Base-by-base conservation (phyloP, 768 basidiomycete species). In the Termitomyces heimii region DNA sequence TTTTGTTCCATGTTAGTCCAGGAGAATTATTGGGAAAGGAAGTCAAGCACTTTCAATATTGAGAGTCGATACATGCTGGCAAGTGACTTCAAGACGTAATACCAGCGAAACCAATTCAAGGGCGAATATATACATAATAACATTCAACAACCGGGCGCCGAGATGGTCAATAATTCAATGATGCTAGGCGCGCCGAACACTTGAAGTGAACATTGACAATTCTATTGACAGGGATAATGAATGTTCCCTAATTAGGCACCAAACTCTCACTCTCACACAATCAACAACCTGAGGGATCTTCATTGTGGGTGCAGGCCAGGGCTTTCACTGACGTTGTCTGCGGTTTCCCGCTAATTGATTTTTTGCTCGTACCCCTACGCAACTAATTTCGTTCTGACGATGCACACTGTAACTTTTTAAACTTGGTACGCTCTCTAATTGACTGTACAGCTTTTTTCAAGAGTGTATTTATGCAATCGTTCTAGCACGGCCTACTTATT, bases 201-300 rank as follows among this genome's bases (percentile, higher is more conserved):
- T 34, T 49, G 32, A n/a, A 47, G 32, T 26, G 26, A 51, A 52
- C 37, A 34, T 52, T 52, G 50, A 52, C 44, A 31, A 26, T 39
- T 8, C 12, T 26, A 26, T 28, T 52, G 51, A 52, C 51, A 52
- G 37, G 22, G 13, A 20, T 24, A 20, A 52, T 54, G 34, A 28
- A 50, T 50, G 12, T 46, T 54, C 51, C 60, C 60, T 51, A 53
- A 61, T 61, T 55, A 57, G 53, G 56, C 47, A 57, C 44, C 35
- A 32, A 12, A n/a, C 49, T 61, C 59, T 37, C 56, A 57, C 56
- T n/a, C 50, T 37, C 24, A n/a, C 39, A 40, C 39, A 28, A 37
- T 50, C 2, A 40, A 48, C 39, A 8, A 31, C 22, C 13, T 14
- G 24, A 40, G 28, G 28, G 28, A 44, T 47, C 51, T 13, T 47